Evolutionary conservation across 2,329 filamentous ascomycete genomes (phyloP), one percentile per base, ranked within the genome.

Genomic region (Trichoderma sp.): DNA sequence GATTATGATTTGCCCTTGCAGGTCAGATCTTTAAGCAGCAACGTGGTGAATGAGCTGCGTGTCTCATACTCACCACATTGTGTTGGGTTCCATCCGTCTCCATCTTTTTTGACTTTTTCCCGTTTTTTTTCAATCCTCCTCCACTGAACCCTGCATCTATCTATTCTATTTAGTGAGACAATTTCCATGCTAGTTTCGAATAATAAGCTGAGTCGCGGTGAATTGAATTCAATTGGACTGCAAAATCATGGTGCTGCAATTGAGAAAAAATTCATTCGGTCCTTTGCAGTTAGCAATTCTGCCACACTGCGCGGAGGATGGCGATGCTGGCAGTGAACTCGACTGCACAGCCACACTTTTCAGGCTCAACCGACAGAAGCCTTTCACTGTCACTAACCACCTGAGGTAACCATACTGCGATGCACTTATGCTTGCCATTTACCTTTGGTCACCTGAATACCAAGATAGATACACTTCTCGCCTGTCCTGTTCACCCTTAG

Each of bases 321-420:
- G 67, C 31, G 31, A 71, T 60, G 50, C 41, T n/a, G 41, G 41
- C 41, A n/a, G n/a, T 18, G 9, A 29, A 29, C 11, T 8, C 29
- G 38, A 56, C 67, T 41, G 50, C 67, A 71, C 67, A 71, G 67
- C 50, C 67, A 71, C 67, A 56, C n/a, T 24, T 3, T 50, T 53
- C 45, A 53, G 45, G n/a, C 45, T 53, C 45, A 53, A 53, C n/a
- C n/a, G 45, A 21, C 45, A 53, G 45, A 53, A 21, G n/a, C 50
- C 50, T 56, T 56, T 24, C n/a, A 24, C n/a, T 24, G n/a, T 24
- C 21, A 14, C 45, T 53, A 21, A 53, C 45, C 45, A 45, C 18
- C 16, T 18, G 16, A 45, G 41, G 41, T 45, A 45, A 45, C 41
- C 18, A 45, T n/a, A 18, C 41, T n/a, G 18, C 41, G 41, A 45